Evolutionary conservation across 2,329 filamentous ascomycete genomes (phyloP).

Genomic region (Ascochyta pisi): DNA sequence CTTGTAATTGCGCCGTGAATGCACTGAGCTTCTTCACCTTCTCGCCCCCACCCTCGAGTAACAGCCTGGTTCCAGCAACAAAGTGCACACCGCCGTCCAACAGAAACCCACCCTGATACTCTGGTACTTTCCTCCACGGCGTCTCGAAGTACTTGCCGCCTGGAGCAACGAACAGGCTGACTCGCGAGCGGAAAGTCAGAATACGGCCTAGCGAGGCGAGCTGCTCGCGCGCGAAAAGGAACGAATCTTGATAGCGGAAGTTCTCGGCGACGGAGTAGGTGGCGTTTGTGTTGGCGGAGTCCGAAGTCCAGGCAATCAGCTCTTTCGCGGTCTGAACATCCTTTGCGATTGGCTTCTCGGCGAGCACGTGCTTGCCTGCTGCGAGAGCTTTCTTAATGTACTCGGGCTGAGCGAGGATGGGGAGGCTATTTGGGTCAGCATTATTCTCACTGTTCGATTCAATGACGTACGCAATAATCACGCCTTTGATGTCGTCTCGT

Average conservation of each 20-base stretch:
- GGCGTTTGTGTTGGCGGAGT: conserved; percentile 51
- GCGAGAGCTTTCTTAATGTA: conserved; percentile 65
- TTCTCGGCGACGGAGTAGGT: conserved; percentile 69
- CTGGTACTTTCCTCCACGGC: conserved; percentile 70
- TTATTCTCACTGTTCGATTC: neutral
- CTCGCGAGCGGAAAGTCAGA: conserved; percentile 60
- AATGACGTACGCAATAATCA: conserved; percentile 59
- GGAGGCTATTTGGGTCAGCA: conserved; percentile 54
- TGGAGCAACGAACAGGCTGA: conserved; percentile 54
- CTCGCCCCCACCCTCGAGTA: conserved; percentile 58
- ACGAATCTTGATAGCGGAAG: conserved; percentile 68
- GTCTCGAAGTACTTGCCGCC: conserved; percentile 65
- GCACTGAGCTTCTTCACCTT: conserved; percentile 60
- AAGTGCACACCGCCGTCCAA: conserved; percentile 80
- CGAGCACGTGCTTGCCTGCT: conserved; percentile 74
- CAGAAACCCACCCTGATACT: conserved; percentile 77
- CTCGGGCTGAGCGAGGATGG: conserved; percentile 66
- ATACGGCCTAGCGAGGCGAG: conserved; percentile 62
- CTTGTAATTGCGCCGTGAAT: conserved; percentile 62
- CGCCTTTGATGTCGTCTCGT: conserved; percentile 61
- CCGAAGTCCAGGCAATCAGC: conserved; percentile 56
- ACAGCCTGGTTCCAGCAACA: conserved; percentile 65
- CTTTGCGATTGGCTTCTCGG: conserved; percentile 72
- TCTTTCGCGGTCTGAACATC: conserved; percentile 60
- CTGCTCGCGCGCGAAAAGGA: conserved; percentile 59